A percentile compares a stretch with the other conserved stretches of the same genome.
These are phyloP conservation scores for Saccharomycopsis olivae DNA, from an alignment of 805 yeast species.

Conservation along the genomic window DNA sequence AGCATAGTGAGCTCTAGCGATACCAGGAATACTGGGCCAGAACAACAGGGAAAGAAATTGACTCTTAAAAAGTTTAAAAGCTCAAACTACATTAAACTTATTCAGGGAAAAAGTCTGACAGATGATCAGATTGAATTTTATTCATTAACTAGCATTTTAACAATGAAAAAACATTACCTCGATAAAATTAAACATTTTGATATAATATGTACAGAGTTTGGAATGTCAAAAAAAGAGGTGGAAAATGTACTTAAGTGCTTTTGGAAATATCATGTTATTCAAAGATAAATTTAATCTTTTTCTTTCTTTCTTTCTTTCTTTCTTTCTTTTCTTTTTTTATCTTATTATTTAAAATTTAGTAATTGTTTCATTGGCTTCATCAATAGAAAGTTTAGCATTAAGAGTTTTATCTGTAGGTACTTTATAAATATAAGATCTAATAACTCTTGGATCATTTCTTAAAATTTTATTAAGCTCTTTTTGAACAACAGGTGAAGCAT, in stretches of 20 bases:
- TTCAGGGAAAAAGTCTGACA: slow-evolving; percentile 1
- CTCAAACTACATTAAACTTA: slow-evolving; percentile 13
- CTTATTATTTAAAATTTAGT: background rate
- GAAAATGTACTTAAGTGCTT: slow-evolving; percentile 33
- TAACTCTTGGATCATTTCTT: slow-evolving; percentile 82
- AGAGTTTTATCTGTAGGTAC: slow-evolving; percentile 42
- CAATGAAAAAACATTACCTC: slow-evolving; percentile 15
- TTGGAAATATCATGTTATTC: slow-evolving; percentile 27
- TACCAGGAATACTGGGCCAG: background rate
- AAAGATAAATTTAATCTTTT: slow-evolving; percentile 4
- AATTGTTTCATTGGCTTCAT: slow-evolving; percentile 19
- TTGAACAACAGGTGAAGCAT: slow-evolving; percentile 78
- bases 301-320: slow-evolving; percentile 4
- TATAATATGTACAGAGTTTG: slow-evolving; percentile 45
- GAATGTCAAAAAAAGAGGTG: slow-evolving; percentile 43
- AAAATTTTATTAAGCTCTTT: slow-evolving; percentile 72
- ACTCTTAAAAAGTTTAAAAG: slow-evolving; percentile 13
- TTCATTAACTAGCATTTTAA: slow-evolving; percentile 15
- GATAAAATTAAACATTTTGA: slow-evolving; percentile 18
- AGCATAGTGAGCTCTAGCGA: too few species aligned
- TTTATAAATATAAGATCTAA: slow-evolving; percentile 65
- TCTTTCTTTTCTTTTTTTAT: background rate
- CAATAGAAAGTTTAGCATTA: slow-evolving; percentile 48
- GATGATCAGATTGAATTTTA: slow-evolving; percentile 5
- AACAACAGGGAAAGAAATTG: slow-evolving; percentile 1